Conservation (phyloP, 2,329 filamentous ascomycete species). For the Aspergillus uvarum region DNA sequence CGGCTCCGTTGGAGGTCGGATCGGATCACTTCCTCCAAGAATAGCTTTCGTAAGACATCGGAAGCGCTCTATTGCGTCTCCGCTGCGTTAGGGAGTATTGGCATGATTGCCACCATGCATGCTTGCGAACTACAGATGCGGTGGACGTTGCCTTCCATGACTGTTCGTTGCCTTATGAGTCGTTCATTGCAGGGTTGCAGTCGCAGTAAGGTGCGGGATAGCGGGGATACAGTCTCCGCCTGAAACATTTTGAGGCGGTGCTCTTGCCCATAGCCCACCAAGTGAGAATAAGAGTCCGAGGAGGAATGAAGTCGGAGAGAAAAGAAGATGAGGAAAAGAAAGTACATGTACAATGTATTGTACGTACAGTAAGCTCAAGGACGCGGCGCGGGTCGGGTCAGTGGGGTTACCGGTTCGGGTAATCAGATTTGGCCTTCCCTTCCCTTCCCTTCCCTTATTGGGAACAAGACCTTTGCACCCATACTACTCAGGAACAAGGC, state of each 20-base stretch:
- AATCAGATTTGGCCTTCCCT: background rate
- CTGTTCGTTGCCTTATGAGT: background rate
- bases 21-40: background rate
- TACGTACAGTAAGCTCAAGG: too few relatives aligned
- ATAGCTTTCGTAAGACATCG: background rate
- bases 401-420: background rate
- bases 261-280: background rate
- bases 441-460: too few relatives aligned
- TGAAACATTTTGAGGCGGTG: background rate
- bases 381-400: background rate
- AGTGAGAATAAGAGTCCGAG: too few relatives aligned
- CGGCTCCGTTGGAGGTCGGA: background rate
- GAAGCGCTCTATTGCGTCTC: background rate
- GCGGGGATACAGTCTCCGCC: background rate
- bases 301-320: background rate
- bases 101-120: background rate
- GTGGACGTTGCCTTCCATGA: background rate
- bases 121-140: background rate
- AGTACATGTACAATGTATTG: too few relatives aligned
- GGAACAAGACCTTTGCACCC: too few relatives aligned
- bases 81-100: background rate
- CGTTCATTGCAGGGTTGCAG: background rate
- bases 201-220: background rate
- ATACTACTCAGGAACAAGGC: too few relatives aligned
- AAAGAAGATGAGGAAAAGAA: background rate